A percentile compares a stretch with the other conserved stretches of the same genome.
Conservation (phyloP, 2,329 filamentous ascomycete genomes). For the Fusarium incarnatum region DNA sequence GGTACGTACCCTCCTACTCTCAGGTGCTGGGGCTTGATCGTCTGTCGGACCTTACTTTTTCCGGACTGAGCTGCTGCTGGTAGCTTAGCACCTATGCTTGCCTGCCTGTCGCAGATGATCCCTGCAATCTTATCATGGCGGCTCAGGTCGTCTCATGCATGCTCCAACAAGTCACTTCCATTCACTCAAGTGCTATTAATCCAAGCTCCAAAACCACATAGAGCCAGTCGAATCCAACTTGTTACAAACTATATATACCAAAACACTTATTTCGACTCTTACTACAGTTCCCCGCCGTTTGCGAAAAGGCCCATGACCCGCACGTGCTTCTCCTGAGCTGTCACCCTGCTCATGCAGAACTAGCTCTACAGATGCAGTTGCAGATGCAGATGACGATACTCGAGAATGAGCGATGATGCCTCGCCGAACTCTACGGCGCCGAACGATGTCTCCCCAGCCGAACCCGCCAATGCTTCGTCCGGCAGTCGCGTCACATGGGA, state of each 20-base stretch:
- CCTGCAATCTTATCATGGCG: conserved; percentile 45
- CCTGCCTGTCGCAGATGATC: conserved; percentile 29
- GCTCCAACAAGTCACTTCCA: conserved; percentile 26
- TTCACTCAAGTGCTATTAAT: conserved; percentile 22
- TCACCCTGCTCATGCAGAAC: conserved; percentile 48
- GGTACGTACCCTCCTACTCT: conserved; percentile 21
- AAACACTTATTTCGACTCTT: not conserved
- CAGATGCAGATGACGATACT: conserved; percentile 50
- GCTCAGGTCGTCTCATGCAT: conserved; percentile 36
- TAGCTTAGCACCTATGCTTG: not conserved
- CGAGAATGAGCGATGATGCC: conserved; percentile 66
- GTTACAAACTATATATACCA: conserved; percentile 3
- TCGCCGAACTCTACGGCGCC: conserved; percentile 56
- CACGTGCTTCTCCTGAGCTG: conserved; percentile 44
- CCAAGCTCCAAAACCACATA: conserved; percentile 20
- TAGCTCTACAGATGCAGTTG: conserved; percentile 41
- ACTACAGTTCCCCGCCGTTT: conserved; percentile 1
- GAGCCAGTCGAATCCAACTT: conserved; percentile 9
- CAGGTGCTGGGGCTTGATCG: not conserved
- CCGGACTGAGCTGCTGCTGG: conserved; percentile 18
- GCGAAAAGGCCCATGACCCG: conserved; percentile 41
- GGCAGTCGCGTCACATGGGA: conserved; percentile 38
- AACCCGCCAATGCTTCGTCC: conserved; percentile 22
- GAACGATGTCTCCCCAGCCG: conserved; percentile 40
- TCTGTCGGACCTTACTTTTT: conserved; percentile 29